Conservation (phyloP, 1,284 basidiomycete genomes). For the Ceratobasidium sp. region DNA sequence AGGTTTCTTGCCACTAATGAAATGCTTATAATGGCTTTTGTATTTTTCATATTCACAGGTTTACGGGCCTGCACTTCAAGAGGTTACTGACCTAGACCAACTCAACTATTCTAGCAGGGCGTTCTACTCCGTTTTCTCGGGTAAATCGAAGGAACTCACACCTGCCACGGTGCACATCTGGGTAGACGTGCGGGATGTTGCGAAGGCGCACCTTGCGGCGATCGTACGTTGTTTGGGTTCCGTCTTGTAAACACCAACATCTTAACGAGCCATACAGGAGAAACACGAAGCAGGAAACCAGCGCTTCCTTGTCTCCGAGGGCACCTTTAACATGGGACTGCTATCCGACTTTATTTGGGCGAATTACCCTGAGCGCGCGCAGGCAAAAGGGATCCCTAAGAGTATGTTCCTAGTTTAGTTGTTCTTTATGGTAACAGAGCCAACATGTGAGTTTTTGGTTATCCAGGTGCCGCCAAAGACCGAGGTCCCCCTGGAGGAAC, state of each 20-base stretch:
- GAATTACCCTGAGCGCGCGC: conserved; percentile 44
- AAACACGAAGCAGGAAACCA: conserved; percentile 31
- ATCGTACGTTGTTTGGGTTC: not conserved
- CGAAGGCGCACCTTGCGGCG: conserved; percentile 21
- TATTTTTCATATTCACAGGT: conserved; percentile 37
- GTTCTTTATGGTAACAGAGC: too few species aligned
- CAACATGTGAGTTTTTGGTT: too few species aligned
- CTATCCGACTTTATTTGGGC: conserved; percentile 44
- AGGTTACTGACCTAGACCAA: conserved; percentile 50
- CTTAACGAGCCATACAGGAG: conserved; percentile 8
- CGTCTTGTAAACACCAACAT: not conserved
- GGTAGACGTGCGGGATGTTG: conserved; percentile 43
- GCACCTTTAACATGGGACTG: conserved; percentile 44
- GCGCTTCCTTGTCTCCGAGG: conserved; percentile 41
- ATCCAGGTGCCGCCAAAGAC: conserved; percentile 37
- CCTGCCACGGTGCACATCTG: conserved; percentile 9
- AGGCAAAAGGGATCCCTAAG: conserved; percentile 36
- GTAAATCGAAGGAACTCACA: conserved; percentile 8
- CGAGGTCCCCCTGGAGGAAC: conserved; percentile 35
- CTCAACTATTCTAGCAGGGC: conserved; percentile 53
- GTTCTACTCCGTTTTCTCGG: conserved; percentile 37
- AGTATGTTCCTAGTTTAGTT: not conserved
- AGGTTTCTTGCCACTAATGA: not conserved
- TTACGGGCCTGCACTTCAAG: conserved; percentile 53
- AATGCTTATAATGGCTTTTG: not conserved